Evolutionary conservation across 225 moss, liverwort and hornwort genomes (phyloP).

Genomic region (Neckera pumila): DNA sequence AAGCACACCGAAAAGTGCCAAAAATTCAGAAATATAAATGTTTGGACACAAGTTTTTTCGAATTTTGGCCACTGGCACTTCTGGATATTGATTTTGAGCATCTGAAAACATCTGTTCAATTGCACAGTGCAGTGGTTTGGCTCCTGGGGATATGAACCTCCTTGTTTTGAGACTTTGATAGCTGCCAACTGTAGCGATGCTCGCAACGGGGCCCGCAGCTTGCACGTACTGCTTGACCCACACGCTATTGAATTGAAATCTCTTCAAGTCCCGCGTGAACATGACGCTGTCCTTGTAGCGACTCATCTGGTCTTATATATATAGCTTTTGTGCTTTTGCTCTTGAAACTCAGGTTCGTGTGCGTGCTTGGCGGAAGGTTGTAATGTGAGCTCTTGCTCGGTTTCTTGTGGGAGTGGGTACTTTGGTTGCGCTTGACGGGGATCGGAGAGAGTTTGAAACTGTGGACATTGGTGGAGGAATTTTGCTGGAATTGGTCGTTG

Average conservation of each 20-base stretch:
- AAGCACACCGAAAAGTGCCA: neutral
- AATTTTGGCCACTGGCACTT: neutral
- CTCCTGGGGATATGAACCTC: neutral
- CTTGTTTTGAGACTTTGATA: neutral
- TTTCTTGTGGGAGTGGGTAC: neutral
- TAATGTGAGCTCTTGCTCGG: neutral
- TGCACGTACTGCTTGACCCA: neutral
- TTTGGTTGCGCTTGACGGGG: neutral
- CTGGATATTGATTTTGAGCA: neutral
- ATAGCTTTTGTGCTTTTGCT: neutral
- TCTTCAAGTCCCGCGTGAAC: neutral
- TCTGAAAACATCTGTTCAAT: neutral
- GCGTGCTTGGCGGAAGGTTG: neutral
- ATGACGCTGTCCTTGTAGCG: neutral
- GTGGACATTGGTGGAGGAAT: neutral
- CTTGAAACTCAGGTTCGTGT: neutral
- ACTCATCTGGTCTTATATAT: neutral
- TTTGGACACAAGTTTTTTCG: no score
- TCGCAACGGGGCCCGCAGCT: neutral
- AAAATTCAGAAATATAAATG: neutral
- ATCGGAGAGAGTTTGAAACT: neutral
- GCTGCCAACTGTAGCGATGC: neutral
- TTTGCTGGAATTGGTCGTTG: neutral
- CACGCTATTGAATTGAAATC: neutral
- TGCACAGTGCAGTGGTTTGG: neutral